A percentile compares a stretch with the other conserved stretches of the same genome.
These are phyloP conservation scores for Cystofilobasidium macerans DNA, from an alignment of 768 basidiomycete genomes.

Conservation along the genomic window DNA sequence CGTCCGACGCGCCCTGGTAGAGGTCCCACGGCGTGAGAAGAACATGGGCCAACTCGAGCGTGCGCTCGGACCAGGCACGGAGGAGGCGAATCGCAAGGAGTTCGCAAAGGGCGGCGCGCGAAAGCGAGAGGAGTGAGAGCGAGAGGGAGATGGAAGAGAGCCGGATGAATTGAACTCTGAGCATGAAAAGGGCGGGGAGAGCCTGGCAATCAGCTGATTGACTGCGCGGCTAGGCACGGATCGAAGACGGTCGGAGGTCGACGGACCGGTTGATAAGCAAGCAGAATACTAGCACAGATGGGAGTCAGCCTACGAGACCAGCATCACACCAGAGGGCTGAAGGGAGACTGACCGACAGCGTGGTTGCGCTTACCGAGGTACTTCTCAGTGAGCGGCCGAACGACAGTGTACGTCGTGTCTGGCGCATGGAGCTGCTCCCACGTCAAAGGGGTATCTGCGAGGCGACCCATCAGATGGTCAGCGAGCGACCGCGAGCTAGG, in stretches of 20 bases:
- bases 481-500: background rate
- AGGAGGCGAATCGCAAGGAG: slow-evolving; percentile 72
- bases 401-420: slow-evolving; percentile 79
- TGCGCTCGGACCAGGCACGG: slow-evolving; percentile 46
- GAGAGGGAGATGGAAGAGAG: slow-evolving; percentile 14
- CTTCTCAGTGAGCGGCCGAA: slow-evolving; percentile 72
- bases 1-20: slow-evolving; percentile 32
- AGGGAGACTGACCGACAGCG: slow-evolving; percentile 43
- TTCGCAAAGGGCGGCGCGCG: slow-evolving; percentile 77
- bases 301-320: background rate
- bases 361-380: slow-evolving; percentile 70
- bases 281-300: slow-evolving; percentile 52
- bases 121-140: slow-evolving; percentile 30
- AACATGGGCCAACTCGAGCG: slow-evolving; percentile 27
- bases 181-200: background rate
- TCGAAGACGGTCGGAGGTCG: background rate
- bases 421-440: slow-evolving; percentile 73
- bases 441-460: slow-evolving; percentile 68
- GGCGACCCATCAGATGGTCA: background rate
- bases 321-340: background rate
- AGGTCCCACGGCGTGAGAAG: slow-evolving; percentile 26
- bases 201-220: too few species aligned
- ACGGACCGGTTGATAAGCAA: slow-evolving; percentile 61
- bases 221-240: background rate
- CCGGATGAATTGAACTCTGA: slow-evolving; percentile 20